phyloP scores from a whole-genome alignment of 805 yeast species.

The Cyberlindnera suaveolens region DNA sequence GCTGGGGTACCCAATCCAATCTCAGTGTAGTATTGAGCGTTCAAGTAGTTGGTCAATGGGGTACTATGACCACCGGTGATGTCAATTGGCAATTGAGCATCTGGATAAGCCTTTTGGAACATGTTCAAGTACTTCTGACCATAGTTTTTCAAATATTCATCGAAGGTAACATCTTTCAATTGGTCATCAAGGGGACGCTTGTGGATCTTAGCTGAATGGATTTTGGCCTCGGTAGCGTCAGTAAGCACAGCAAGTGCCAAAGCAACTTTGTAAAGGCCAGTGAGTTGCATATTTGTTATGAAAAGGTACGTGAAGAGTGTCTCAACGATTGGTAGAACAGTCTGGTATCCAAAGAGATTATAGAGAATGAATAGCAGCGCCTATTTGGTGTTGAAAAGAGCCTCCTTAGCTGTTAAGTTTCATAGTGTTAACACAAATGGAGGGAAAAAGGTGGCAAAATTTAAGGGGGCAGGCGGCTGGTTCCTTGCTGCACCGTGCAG shows the following conservation, averaged over 20 bases:
- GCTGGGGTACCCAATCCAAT: slow-evolving; percentile 89
- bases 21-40: slow-evolving; percentile 95
- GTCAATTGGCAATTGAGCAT: slow-evolving; percentile 25
- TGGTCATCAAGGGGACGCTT: slow-evolving; percentile 54
- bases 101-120: slow-evolving; percentile 40
- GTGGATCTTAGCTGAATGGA: slow-evolving; percentile 50
- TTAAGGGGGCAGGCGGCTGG: background rate
- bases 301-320: background rate
- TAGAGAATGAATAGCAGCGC: no score
- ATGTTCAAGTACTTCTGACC: slow-evolving; percentile 54
- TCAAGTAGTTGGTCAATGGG: slow-evolving; percentile 88
- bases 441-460: slow-evolving; percentile 1
- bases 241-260: slow-evolving; percentile 25
- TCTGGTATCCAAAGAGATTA: no score
- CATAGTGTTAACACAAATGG: background rate
- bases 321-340: background rate
- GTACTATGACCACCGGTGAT: slow-evolving; percentile 52
- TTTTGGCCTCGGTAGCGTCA: slow-evolving; percentile 46
- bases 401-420: background rate
- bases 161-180: slow-evolving; percentile 43
- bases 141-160: slow-evolving; percentile 49
- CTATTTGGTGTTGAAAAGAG: no score
- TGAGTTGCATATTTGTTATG: slow-evolving; percentile 16
- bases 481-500: background rate
- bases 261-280: slow-evolving; percentile 19